phyloP scores from a whole-genome alignment of 1,284 basidiomycete genomes.

The Marasmius tenuissimus region DNA sequence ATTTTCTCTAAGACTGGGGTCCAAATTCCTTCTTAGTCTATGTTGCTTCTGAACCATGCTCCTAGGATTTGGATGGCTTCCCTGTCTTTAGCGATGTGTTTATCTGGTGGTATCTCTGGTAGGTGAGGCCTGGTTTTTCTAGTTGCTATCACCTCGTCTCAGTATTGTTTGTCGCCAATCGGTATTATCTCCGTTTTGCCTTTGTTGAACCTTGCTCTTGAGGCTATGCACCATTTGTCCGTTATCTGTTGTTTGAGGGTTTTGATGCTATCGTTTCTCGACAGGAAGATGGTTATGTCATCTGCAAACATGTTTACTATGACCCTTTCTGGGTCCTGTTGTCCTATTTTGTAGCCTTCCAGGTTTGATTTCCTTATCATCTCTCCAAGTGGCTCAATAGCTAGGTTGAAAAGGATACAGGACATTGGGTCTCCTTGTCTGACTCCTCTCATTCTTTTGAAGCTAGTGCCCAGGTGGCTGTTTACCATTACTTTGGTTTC shows the following conservation, averaged over 20 bases:
- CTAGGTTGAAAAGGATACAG: constrained; percentile 28
- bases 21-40: no score
- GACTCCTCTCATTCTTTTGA: constrained; percentile 18
- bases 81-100: background rate
- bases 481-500: constrained; percentile 19
- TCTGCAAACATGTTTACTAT: constrained; percentile 29
- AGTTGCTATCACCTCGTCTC: background rate
- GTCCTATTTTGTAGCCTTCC: constrained; percentile 13
- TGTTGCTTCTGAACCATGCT: no score
- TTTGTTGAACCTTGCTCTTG: constrained; percentile 32
- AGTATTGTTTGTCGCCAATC: constrained; percentile 19
- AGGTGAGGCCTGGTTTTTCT: background rate
- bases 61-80: background rate
- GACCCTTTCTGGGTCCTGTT: constrained; percentile 8
- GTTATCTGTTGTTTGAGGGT: constrained; percentile 20
- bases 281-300: constrained; percentile 25
- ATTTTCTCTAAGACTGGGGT: background rate
- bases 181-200: constrained; percentile 34
- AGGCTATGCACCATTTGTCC: constrained; percentile 27
- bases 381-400: constrained; percentile 21
- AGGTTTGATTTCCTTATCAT: constrained; percentile 16
- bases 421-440: constrained; percentile 25
- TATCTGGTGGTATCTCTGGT: constrained; percentile 24
- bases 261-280: constrained; percentile 15
- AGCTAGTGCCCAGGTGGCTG: constrained; percentile 8